Evolutionary conservation across 2,329 filamentous ascomycete species (phyloP), one percentile per base, ranked within the genome.

Genomic region (Talaromyces sp.): DNA sequence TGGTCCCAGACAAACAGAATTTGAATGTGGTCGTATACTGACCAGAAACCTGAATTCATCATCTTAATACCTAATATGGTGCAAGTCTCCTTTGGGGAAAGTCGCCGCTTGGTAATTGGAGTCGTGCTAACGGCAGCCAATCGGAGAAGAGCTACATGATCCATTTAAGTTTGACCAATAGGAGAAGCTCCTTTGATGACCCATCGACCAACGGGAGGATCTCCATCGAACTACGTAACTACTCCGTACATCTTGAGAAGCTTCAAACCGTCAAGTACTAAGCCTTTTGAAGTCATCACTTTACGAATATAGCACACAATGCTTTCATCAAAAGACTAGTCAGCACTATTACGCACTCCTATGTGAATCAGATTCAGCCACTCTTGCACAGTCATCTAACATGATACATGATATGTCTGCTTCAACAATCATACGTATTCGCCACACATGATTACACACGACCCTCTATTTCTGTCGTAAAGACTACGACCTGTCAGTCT

Each of bases 1-100:
- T 60, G 58, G 58, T 25, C 58, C 33, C 33, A 39, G 23, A 39
- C 35, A 52, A 28, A 21, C 58, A 35, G 35, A 50, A 18, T 52
- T n/a, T 60, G 52, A 23, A 35, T 18, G 14, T 11, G 23, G 8
- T 54, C 50, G 16, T 52, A 31, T 33, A 7, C 31, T 5, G 31
- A 35, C 16, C 18, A n/a, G 5, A 35, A 54, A 21, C 25, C 46
- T 50, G 44, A 33, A n/a, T 16, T 50, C 21, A 18, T 44, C 12
- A 48, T 21, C 23, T 8, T 28, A 14, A 2, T 3, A n/a, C 6
- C 25, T 18, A 3, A 6, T 28, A 28, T 28, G 28, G 28, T 28
- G 28, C 31, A 12, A 52, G 7, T 31, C 46, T 48, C 23, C 3
- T 16, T 50, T 31, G 23, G 23, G 46, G 25, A 50, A 50, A 50